Percentiles rank a stretch among this genome's conserved stretches.
Conservation (phyloP, 1,139 yeast genomes). For the Yamadazyma jaroonii region DNA sequence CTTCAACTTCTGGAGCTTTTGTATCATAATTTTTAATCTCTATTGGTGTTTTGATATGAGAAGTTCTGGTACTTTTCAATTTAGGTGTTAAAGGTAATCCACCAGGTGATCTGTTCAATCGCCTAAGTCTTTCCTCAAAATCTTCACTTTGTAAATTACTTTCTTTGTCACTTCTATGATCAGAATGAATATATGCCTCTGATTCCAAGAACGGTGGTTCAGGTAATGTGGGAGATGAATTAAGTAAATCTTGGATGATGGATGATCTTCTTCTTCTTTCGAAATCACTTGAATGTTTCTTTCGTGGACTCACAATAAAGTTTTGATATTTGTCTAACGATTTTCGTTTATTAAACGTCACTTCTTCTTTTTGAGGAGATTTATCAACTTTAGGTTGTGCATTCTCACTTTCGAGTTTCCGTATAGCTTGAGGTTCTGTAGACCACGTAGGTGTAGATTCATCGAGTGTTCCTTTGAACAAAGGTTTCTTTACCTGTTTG, state of each 20-base stretch:
- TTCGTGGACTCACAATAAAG: slow-evolving; percentile 34
- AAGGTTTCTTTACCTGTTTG: slow-evolving; percentile 21
- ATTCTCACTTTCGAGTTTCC: slow-evolving; percentile 24
- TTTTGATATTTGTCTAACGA: slow-evolving; percentile 36
- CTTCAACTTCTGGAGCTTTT: no score
- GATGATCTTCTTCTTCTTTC: slow-evolving; percentile 33
- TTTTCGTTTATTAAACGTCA: slow-evolving; percentile 30
- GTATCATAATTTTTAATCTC: no score
- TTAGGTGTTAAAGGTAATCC: background rate
- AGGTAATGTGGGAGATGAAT: slow-evolving; percentile 53
- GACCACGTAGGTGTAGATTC: slow-evolving; percentile 42
- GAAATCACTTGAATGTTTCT: slow-evolving; percentile 17
- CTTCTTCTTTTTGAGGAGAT: slow-evolving; percentile 15
- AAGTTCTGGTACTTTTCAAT: slow-evolving; percentile 5
- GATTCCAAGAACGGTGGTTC: slow-evolving; percentile 43
- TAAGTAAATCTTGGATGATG: slow-evolving; percentile 39
- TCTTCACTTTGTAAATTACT: no score
- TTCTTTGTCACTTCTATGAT: background rate
- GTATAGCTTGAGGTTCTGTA: slow-evolving; percentile 22
- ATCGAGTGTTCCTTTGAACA: slow-evolving; percentile 21
- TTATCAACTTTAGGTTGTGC: slow-evolving; percentile 26
- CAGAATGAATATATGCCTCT: slow-evolving; percentile 18
- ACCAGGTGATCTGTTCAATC: background rate
- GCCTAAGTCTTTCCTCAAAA: no score
- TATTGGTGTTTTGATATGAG: slow-evolving; percentile 24